These are phyloP conservation scores for Lavandula angustifolia DNA, from an alignment of 257 asterid species.

Conservation along the genomic window DNA sequence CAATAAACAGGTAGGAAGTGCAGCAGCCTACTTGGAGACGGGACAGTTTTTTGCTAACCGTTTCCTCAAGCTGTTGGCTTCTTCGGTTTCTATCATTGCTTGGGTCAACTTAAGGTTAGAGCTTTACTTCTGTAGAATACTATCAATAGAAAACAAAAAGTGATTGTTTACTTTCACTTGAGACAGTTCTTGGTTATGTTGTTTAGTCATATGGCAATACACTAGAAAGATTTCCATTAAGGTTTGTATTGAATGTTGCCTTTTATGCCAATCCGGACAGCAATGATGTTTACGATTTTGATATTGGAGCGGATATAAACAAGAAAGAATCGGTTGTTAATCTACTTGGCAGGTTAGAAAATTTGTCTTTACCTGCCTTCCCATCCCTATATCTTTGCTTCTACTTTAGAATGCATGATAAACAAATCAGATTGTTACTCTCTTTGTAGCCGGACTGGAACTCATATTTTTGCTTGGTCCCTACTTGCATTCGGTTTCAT, in stretches of 20 bases:
- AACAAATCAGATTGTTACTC: slow-evolving; percentile 20
- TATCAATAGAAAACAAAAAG: too few species aligned
- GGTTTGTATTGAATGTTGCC: slow-evolving; percentile 21
- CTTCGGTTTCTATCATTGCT: slow-evolving; percentile 71
- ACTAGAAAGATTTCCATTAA: too few species aligned
- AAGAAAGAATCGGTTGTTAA: slow-evolving; percentile 96
- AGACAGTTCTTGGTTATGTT: neutral
- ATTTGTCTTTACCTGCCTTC: neutral
- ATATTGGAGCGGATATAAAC: slow-evolving; percentile 87
- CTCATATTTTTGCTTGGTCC: slow-evolving; percentile 58
- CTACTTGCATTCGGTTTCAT: slow-evolving; percentile 66
- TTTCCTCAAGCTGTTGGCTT: slow-evolving; percentile 57
- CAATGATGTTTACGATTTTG: slow-evolving; percentile 97
- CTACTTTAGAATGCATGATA: slow-evolving; percentile 2
- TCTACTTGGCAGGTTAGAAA: slow-evolving; percentile 65
- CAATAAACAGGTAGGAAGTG: slow-evolving; percentile 75
- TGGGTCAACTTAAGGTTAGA: slow-evolving; percentile 90
- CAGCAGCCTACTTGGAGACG: slow-evolving; percentile 83
- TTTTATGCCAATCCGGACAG: slow-evolving; percentile 50
- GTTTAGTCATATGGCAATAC: neutral
- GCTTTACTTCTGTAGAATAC: slow-evolving; percentile 15
- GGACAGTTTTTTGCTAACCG: slow-evolving; percentile 62
- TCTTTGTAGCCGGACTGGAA: slow-evolving; percentile 71
- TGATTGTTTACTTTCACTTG: slow-evolving; percentile 9
- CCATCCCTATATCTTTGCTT: neutral